Conservation (phyloP, 2,329 filamentous ascomycete species). For the Pleoardoris graminearum region DNA sequence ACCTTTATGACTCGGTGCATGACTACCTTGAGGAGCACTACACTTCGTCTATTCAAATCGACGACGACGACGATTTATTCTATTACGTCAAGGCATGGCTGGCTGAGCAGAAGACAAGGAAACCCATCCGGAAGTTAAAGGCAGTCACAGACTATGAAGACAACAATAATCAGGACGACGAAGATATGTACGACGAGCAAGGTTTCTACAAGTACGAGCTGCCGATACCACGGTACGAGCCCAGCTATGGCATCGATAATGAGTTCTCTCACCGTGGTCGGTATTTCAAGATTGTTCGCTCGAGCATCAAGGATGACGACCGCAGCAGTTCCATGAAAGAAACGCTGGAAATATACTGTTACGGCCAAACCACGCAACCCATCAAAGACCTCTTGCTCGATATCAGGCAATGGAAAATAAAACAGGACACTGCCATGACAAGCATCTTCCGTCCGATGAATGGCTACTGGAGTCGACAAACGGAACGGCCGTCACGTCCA, state of each 20-base stretch:
- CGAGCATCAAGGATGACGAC: conserved; percentile 34
- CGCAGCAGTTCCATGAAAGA: conserved; percentile 44
- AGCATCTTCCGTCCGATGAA: conserved; percentile 50
- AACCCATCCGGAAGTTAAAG: conserved; percentile 42
- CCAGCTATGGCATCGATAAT: conserved; percentile 51
- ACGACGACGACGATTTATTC: conserved; percentile 51
- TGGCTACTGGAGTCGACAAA: conserved; percentile 46
- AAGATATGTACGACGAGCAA: conserved; percentile 42
- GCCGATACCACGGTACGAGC: conserved; percentile 54
- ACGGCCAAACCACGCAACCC: conserved; percentile 53
- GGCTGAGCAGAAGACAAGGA: conserved; percentile 45
- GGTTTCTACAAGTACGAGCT: conserved; percentile 56
- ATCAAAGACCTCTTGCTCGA: conserved; percentile 53
- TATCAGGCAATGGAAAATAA: conserved; percentile 51
- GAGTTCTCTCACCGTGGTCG: conserved; percentile 49
- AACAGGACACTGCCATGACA: conserved; percentile 49
- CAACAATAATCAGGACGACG: conserved; percentile 39
- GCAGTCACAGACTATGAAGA: conserved; percentile 42
- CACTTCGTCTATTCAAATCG: conserved; percentile 49
- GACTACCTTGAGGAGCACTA: conserved; percentile 41
- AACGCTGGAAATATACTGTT: conserved; percentile 50
- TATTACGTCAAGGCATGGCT: conserved; percentile 50
- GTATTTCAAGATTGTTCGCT: conserved; percentile 46
- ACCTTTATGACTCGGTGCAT: conserved; percentile 24
- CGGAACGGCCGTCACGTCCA: conserved; percentile 65